phyloP scores from a whole-genome alignment of 805 yeast genomes.

The Wickerhamomyces alni region DNA sequence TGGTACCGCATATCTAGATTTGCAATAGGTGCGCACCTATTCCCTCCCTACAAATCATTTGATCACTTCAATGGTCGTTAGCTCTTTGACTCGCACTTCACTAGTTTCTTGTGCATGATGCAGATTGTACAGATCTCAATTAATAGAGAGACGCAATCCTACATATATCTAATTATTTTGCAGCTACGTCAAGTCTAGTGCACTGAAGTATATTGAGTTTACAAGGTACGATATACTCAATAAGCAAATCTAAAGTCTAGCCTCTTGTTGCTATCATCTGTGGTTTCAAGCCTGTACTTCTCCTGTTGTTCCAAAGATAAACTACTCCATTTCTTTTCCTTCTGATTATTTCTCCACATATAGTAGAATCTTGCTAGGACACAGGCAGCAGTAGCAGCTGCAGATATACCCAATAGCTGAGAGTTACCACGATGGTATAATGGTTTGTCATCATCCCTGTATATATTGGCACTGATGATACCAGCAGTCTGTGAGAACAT shows the following conservation, averaged over 20 bases:
- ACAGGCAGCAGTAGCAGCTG: constrained; percentile 27
- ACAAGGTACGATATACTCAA: too few relatives aligned
- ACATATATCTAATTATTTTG: too few relatives aligned
- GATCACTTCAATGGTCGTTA: too few relatives aligned
- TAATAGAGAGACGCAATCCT: too few relatives aligned
- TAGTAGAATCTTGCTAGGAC: constrained; percentile 27
- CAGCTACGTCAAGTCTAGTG: too few relatives aligned
- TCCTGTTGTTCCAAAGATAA: constrained; percentile 45
- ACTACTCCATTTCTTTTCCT: constrained; percentile 44
- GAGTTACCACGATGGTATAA: constrained; percentile 52
- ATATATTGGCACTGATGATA: constrained; percentile 50
- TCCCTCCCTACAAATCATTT: too few relatives aligned
- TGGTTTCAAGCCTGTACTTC: constrained; percentile 38
- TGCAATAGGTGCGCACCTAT: too few relatives aligned
- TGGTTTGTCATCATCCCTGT: constrained; percentile 53
- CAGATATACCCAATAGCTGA: constrained; percentile 31
- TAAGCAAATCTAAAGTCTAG: constrained; percentile 42
- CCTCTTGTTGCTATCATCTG: constrained; percentile 52
- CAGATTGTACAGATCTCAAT: too few relatives aligned
- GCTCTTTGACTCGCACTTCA: too few relatives aligned
- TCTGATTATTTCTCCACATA: constrained; percentile 33
- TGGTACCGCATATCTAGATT: too few relatives aligned
- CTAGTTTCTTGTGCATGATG: too few relatives aligned
- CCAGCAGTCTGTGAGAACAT: constrained; percentile 56
- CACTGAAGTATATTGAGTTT: too few relatives aligned